These are phyloP conservation scores for Prunus salicina DNA, from an alignment of 306 rosid genomes.

Conservation along the genomic window DNA sequence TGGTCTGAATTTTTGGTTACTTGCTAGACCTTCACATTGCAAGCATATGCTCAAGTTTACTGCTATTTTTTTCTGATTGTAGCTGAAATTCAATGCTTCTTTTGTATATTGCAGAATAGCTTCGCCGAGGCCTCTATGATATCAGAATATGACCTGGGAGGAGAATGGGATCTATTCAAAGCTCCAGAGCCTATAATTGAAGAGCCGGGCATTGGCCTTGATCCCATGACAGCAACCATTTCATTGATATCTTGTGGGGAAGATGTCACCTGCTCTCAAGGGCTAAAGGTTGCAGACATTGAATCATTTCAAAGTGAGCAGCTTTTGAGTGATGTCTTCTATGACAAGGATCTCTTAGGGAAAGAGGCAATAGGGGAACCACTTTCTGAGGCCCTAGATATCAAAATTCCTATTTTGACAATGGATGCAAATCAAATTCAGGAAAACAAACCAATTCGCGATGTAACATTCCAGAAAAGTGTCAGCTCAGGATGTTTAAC, in stretches of 20 bases:
- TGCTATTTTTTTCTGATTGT: neutral
- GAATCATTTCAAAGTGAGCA: conserved; percentile 81
- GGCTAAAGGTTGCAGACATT: conserved; percentile 61
- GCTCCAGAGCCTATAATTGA: conserved; percentile 87
- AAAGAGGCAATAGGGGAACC: conserved; percentile 58
- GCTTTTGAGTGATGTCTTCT: conserved; percentile 74
- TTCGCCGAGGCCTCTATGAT: conserved; percentile 53
- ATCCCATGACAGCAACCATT: conserved; percentile 69
- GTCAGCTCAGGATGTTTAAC: conserved; percentile 64
- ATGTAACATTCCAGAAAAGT: conserved; percentile 56
- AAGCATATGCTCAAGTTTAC: neutral
- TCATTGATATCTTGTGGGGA: conserved; percentile 82
- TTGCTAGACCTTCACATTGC: neutral
- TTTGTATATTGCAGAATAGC: conserved; percentile 51
- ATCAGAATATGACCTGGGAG: conserved; percentile 81
- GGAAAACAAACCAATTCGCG: conserved; percentile 54
- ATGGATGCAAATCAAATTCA: conserved; percentile 49
- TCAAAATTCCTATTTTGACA: conserved; percentile 49
- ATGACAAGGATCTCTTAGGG: conserved; percentile 78
- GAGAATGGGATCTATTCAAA: conserved; percentile 91
- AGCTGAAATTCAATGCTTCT: neutral
- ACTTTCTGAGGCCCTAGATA: conserved; percentile 59
- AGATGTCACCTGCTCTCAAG: conserved; percentile 56
- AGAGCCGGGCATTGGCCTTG: conserved; percentile 52
- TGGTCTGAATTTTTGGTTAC: neutral